Evolutionary conservation across 257 asterid genomes (phyloP).

Genomic region (Ocimum tenuiflorum): DNA sequence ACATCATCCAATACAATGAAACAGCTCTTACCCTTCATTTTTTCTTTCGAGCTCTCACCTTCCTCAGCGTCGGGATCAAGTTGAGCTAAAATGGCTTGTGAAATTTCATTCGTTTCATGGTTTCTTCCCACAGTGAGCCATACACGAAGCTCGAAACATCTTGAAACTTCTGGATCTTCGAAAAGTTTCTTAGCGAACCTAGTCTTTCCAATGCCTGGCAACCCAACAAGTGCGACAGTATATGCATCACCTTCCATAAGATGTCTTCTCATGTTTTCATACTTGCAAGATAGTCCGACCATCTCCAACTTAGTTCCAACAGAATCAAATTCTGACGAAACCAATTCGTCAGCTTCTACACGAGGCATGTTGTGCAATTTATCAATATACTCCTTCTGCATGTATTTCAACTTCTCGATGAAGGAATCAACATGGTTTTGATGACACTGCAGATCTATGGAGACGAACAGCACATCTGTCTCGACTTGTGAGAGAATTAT

Average conservation of each 20-base stretch:
- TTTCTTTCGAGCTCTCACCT: neutral
- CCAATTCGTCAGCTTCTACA: neutral
- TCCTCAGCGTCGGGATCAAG: neutral
- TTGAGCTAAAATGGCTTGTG: neutral
- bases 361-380: neutral
- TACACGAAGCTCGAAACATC: neutral
- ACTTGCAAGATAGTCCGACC: neutral
- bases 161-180: neutral
- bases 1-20: no score
- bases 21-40: no score
- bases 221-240: neutral
- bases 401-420: no score
- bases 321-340: neutral
- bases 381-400: no score
- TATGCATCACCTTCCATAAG: no score
- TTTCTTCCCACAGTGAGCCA: neutral
- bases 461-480: no score
- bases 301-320: neutral
- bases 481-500: neutral
- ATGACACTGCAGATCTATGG: no score
- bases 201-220: constrained; percentile 14
- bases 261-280: no score
- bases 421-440: no score
- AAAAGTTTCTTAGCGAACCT: neutral
- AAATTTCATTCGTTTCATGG: neutral